Evolutionary conservation across 2,329 filamentous ascomycete genomes (phyloP).

Genomic region (Calcarisporium arbuscula): DNA sequence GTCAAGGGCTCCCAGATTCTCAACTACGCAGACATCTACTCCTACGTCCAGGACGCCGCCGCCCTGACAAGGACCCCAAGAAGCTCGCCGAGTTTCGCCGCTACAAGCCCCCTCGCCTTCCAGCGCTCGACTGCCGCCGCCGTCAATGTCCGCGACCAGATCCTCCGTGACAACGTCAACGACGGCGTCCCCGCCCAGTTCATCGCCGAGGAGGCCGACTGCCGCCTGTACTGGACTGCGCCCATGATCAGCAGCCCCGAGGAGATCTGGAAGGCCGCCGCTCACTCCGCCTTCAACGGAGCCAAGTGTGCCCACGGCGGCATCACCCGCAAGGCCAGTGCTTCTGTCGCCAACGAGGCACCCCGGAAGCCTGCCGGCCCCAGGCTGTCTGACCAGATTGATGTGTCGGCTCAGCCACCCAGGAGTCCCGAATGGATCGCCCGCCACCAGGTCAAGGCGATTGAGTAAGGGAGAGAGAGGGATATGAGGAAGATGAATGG

Average conservation of each 20-base stretch:
- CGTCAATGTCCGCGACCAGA: constrained; percentile 34
- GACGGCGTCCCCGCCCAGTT: constrained; percentile 42
- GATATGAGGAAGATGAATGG: no score
- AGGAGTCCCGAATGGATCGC: no score
- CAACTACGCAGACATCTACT: constrained; percentile 21
- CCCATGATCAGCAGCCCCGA: constrained; percentile 41
- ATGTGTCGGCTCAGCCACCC: no score
- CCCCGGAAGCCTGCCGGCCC: no score
- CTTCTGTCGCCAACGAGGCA: no score
- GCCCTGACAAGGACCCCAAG: constrained; percentile 18
- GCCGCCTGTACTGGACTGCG: constrained; percentile 44
- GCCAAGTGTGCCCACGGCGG: constrained; percentile 32
- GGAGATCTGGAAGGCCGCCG: constrained; percentile 40
- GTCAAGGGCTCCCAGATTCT: constrained; percentile 43
- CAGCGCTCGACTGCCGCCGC: constrained; percentile 24
- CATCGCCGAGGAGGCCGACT: constrained; percentile 40
- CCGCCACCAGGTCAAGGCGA: no score
- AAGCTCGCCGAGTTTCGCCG: constrained; percentile 21
- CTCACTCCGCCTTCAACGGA: constrained; percentile 32
- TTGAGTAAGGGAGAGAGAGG: no score
- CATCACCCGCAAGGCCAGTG: no score
- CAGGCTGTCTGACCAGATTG: no score
- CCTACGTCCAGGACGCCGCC: constrained; percentile 14
- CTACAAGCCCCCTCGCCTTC: constrained; percentile 25
- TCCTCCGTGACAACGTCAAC: constrained; percentile 26